A percentile compares a stretch with the other conserved stretches of the same genome.
These are phyloP conservation scores for Neurospora hispaniola DNA, from an alignment of 495 filamentous ascomycete species.

Conservation along the genomic window DNA sequence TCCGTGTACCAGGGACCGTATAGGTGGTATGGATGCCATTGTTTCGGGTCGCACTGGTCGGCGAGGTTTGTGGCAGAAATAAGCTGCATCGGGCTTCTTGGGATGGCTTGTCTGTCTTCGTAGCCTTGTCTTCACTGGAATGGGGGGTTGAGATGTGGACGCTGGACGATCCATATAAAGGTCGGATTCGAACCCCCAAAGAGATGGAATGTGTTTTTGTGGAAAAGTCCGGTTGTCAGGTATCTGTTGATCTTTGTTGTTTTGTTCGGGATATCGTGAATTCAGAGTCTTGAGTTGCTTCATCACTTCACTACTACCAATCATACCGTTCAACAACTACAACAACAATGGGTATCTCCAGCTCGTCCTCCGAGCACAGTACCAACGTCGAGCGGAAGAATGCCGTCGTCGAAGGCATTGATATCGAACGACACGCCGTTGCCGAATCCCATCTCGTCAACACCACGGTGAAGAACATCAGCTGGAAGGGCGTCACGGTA, in stretches of 20 bases:
- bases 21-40: background rate
- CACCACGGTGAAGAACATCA: constrained; percentile 34
- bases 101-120: background rate
- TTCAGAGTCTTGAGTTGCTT: background rate
- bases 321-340: background rate
- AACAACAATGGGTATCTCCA: constrained; percentile 2
- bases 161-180: background rate
- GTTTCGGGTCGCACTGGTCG: background rate
- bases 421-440: constrained; percentile 15
- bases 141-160: background rate
- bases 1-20: background rate
- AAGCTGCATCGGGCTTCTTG: background rate
- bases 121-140: background rate
- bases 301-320: background rate
- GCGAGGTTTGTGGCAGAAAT: background rate
- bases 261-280: background rate
- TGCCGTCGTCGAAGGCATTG: background rate
- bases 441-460: constrained; percentile 27
- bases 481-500: constrained; percentile 53
- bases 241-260: background rate
- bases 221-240: background rate
- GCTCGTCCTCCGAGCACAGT: constrained; percentile 4
- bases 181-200: background rate
- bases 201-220: background rate
- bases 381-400: constrained; percentile 8